phyloP scores from a whole-genome alignment of 192 early-diverging fungal species.

The Jimgerdemannia lactiflua region DNA sequence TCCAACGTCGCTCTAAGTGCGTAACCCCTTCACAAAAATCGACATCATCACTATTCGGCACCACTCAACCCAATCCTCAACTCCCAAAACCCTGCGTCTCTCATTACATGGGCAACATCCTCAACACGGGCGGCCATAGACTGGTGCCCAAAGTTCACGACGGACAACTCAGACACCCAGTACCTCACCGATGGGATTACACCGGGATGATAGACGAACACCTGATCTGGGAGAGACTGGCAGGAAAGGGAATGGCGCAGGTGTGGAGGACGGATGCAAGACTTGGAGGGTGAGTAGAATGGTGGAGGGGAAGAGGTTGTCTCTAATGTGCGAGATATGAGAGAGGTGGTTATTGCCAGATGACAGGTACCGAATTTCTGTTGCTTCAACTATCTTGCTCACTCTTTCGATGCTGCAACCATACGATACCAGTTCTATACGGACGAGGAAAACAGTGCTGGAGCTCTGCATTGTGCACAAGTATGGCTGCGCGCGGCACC shows the following conservation, averaged over 20 bases:
- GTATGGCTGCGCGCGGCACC: constrained; percentile 33
- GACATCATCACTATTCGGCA: no score
- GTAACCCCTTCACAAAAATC: background rate
- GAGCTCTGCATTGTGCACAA: constrained; percentile 42
- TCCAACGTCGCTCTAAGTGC: background rate
- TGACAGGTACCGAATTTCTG: no score
- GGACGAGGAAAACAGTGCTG: constrained; percentile 5
- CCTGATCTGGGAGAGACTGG: constrained; percentile 15
- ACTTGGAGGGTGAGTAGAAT: background rate
- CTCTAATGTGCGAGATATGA: background rate
- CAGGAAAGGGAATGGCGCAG: constrained; percentile 27
- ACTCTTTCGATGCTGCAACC: no score
- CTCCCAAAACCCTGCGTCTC: background rate
- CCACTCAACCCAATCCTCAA: background rate
- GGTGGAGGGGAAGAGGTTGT: background rate
- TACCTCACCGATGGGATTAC: constrained; percentile 36
- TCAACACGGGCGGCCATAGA: constrained; percentile 34
- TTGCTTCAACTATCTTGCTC: no score
- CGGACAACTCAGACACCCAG: constrained; percentile 16
- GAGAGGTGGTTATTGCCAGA: no score
- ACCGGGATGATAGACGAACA: constrained; percentile 15
- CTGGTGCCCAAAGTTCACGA: constrained; percentile 25
- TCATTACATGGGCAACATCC: constrained; percentile 22
- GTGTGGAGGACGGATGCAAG: background rate
- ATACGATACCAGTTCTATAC: background rate